phyloP scores from a whole-genome alignment of 805 yeast species.

The Kodamaea leandrae region DNA sequence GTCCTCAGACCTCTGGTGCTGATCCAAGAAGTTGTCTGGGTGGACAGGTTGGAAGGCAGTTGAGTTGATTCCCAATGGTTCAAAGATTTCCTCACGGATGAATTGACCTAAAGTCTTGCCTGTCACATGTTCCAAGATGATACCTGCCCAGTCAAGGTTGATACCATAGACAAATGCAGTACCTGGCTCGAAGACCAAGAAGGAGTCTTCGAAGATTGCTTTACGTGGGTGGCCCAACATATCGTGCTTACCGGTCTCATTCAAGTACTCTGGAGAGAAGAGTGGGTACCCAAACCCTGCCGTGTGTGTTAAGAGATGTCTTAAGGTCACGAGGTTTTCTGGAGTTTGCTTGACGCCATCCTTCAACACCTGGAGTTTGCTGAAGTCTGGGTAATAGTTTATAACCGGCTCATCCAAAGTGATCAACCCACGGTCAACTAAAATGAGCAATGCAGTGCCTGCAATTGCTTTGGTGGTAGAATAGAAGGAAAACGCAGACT shows the following conservation, averaged over 20 bases:
- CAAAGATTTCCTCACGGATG: conserved; percentile 29
- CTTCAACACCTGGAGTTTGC: conserved; percentile 20
- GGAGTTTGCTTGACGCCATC: conserved; percentile 26
- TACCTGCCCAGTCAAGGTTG: conserved; percentile 38
- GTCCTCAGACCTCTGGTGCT: neutral
- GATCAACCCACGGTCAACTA: conserved; percentile 30
- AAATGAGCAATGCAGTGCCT: conserved; percentile 30
- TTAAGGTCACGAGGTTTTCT: conserved; percentile 20
- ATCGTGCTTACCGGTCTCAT: conserved; percentile 2
- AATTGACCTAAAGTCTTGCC: conserved; percentile 35
- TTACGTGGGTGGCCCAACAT: neutral
- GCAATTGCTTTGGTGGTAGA: conserved; percentile 38
- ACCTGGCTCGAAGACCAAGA: conserved; percentile 33
- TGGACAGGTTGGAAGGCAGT: neutral
- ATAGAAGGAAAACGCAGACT: conserved; percentile 20
- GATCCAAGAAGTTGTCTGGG: neutral
- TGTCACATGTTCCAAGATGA: conserved; percentile 30
- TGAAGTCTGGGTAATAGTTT: conserved; percentile 31
- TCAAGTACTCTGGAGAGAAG: conserved; percentile 8
- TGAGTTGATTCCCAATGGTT: conserved; percentile 21
- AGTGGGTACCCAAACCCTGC: conserved; percentile 25
- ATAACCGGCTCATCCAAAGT: conserved; percentile 34
- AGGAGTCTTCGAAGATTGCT: conserved; percentile 3
- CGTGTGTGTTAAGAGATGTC: conserved; percentile 30
- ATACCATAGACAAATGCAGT: conserved; percentile 37